Percentiles rank a stretch among this genome's conserved stretches.
Conservation (phyloP, 176 grass and related monocot genomes). For the Oryza coarctata region DNA sequence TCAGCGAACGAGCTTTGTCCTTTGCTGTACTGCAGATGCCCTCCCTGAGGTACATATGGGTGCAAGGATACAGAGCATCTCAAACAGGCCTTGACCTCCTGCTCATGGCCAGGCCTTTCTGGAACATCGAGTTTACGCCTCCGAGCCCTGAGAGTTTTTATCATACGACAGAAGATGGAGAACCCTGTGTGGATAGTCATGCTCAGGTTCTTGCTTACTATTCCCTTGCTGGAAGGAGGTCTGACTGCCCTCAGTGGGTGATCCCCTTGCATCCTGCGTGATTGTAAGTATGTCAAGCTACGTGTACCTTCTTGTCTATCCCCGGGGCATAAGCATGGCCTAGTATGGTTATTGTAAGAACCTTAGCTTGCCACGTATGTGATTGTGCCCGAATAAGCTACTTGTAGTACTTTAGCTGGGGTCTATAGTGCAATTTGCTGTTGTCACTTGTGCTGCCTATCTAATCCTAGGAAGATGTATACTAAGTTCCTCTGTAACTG, state of each 20-base stretch:
- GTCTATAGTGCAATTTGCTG: conserved; percentile 44
- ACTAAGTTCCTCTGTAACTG: not conserved
- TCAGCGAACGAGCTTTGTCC: conserved; percentile 77
- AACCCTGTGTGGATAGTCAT: conserved; percentile 43
- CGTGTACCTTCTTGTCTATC: conserved; percentile 6
- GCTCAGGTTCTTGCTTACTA: conserved; percentile 84
- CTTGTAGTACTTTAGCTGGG: conserved; percentile 25
- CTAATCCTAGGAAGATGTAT: conserved; percentile 43
- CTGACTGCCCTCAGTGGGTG: conserved; percentile 63
- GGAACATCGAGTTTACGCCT: conserved; percentile 91
- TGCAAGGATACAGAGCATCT: conserved; percentile 82
- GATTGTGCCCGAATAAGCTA: conserved; percentile 45
- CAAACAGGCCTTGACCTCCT: conserved; percentile 55
- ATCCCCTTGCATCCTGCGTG: conserved; percentile 63
- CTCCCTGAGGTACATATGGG: conserved; percentile 83
- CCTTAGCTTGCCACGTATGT: conserved; percentile 30
- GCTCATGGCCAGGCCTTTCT: conserved; percentile 74
- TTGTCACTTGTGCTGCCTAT: conserved; percentile 31
- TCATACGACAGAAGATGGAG: conserved; percentile 33
- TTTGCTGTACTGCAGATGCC: conserved; percentile 55
- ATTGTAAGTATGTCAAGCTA: conserved; percentile 54
- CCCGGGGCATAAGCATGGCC: conserved; percentile 6
- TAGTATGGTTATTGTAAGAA: conserved; percentile 25
- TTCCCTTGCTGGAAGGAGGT: conserved; percentile 81
- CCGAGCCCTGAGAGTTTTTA: conserved; percentile 2